Evolutionary conservation across 495 filamentous ascomycete species (phyloP).

Genomic region (Margaritispora aquatica): DNA sequence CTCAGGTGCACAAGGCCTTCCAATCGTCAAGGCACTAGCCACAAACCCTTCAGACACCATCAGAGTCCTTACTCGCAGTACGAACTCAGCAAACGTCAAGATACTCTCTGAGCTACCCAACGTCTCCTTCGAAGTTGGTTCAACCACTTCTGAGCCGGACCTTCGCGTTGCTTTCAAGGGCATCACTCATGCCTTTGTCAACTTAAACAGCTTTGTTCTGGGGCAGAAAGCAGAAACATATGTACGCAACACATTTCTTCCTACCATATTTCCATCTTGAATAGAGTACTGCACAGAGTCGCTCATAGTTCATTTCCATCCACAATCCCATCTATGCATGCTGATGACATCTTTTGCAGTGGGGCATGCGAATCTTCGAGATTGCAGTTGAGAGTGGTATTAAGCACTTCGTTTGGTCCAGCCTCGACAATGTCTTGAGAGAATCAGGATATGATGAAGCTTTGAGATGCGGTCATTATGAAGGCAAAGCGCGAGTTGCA

Average conservation of each 20-base stretch:
- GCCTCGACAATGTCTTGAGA: neutral
- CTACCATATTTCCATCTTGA: neutral
- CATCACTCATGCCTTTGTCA: neutral
- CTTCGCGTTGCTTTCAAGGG: neutral
- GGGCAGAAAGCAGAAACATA: slow-evolving; percentile 1
- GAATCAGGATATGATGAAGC: neutral
- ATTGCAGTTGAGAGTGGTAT: neutral
- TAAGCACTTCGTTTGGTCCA: neutral
- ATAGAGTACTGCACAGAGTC: too few species aligned
- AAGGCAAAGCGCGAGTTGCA: neutral
- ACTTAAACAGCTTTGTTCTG: neutral
- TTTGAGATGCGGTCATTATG: neutral
- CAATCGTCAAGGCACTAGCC: neutral
- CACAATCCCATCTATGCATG: neutral
- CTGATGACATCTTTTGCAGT: neutral
- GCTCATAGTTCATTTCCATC: too few species aligned
- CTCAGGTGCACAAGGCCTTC: neutral
- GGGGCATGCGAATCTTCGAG: neutral
- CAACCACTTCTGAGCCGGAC: neutral
- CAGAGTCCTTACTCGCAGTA: neutral
- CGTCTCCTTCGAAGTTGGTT: neutral
- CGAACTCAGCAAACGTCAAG: neutral
- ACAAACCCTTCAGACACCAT: neutral
- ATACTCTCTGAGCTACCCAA: neutral
- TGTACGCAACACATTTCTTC: neutral